Conservation (phyloP, 257 asterid genomes). For the Scutellaria galericulata region DNA sequence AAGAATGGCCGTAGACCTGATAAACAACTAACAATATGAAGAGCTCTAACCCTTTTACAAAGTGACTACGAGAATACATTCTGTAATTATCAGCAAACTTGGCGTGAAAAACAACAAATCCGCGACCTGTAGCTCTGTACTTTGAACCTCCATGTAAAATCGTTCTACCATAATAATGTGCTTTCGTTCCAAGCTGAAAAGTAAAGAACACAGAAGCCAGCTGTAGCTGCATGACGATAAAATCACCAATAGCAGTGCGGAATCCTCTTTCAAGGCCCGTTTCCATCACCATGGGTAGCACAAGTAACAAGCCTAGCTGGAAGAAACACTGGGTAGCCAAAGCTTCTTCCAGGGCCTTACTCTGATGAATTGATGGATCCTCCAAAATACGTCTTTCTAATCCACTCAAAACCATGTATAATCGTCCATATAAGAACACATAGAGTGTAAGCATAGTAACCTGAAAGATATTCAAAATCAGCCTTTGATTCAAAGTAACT, state of each 20-base stretch:
- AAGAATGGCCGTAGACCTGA: slow-evolving; percentile 76
- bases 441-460: slow-evolving; percentile 85
- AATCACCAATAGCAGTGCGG: slow-evolving; percentile 89
- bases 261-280: slow-evolving; percentile 95
- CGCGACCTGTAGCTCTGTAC: slow-evolving; percentile 95
- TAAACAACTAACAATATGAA: slow-evolving; percentile 72
- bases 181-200: slow-evolving; percentile 95
- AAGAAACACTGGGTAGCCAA: slow-evolving; percentile 87
- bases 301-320: slow-evolving; percentile 86
- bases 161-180: slow-evolving; percentile 88
- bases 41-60: slow-evolving; percentile 93
- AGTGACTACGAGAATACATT: slow-evolving; percentile 94
- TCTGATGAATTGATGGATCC: slow-evolving; percentile 66
- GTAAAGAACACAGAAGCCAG: slow-evolving; percentile 96
- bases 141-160: slow-evolving; percentile 95
- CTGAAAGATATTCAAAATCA: slow-evolving; percentile 55
- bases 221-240: slow-evolving; percentile 92
- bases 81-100: slow-evolving; percentile 92
- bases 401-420: slow-evolving; percentile 95
- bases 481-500: slow-evolving; percentile 21
- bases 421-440: slow-evolving; percentile 80
- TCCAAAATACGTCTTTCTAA: slow-evolving; percentile 79
- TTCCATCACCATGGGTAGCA: slow-evolving; percentile 98
- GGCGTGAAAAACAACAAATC: slow-evolving; percentile 93
- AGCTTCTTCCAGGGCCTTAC: slow-evolving; percentile 84